Evolutionary conservation across 495 filamentous ascomycete genomes (phyloP), one percentile per base, ranked within the genome.

Genomic region (Sphaerosporella brunnea): DNA sequence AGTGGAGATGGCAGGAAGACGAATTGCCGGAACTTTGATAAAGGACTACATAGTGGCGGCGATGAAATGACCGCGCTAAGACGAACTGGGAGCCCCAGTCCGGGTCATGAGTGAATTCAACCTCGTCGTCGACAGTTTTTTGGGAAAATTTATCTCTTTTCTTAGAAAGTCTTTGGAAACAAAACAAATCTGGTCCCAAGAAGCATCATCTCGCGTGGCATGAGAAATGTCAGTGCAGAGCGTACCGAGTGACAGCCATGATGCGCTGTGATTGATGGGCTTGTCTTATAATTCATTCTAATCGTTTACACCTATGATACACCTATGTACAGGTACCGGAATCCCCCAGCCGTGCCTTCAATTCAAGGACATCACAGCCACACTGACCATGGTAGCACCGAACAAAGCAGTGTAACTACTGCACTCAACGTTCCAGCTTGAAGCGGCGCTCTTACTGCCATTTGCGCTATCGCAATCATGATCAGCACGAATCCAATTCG

Each of bases 1-100:
- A 36, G 36, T 49, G 36, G 46, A 24, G 34, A 49, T 35, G 35
- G 34, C 32, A 36, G 32, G 34, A 20, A 41, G 35, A 23, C 15
- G 34, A 11, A 18, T 11, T 9, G 20, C 37, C 15, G 37, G 20
- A 10, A 18, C 18, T 18, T 40, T 2, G 37, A 40, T 21, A 21
- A 18, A 18, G 37, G n/a, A 13, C 13, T n/a, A n/a, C n/a, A n/a
- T 32, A 32, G 28, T 32, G 28, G 28, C 28, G 28, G 28, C 13
- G 28, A 32, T 32, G 28, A 32, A 5, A 32, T n/a, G n/a, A 32
- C 13, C 13, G 28, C 28, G 5, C 7, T 13, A 32, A 32, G 7
- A 32, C 28, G 7, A 32, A 13, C 13, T 32, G 28, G 13, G 5
- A 32, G 28, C 28, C 7, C 28, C 28, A 32, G 13, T 5, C 28